A percentile compares a stretch with the other conserved stretches of the same genome.
phyloP scores from a whole-genome alignment of 1,284 basidiomycete genomes.

The Ustilago xerochloae region DNA sequence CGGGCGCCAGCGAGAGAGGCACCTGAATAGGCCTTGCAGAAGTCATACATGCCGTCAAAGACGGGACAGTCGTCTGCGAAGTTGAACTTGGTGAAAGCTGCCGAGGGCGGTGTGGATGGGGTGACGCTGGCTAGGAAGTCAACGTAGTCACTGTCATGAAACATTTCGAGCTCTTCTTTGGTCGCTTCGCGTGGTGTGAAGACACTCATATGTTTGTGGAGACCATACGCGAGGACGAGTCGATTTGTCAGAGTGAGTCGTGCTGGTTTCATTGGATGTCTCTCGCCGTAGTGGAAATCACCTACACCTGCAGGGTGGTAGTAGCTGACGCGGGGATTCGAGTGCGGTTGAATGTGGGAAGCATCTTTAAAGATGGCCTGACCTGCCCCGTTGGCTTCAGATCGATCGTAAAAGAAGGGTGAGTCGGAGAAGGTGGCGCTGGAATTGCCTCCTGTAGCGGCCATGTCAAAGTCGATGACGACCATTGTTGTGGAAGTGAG shows the following conservation, averaged over 20 bases:
- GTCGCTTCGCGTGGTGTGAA: constrained; percentile 90
- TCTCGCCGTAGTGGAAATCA: constrained; percentile 82
- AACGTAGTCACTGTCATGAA: constrained; percentile 92
- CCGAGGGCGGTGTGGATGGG: constrained; percentile 58
- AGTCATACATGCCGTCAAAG: constrained; percentile 68
- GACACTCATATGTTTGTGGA: constrained; percentile 95
- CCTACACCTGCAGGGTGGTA: constrained; percentile 95
- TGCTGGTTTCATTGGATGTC: constrained; percentile 98
- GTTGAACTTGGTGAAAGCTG: constrained; percentile 66
- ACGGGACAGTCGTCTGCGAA: constrained; percentile 68
- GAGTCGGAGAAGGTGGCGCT: constrained; percentile 62
- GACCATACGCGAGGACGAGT: constrained; percentile 92
- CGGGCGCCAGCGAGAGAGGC: constrained; percentile 80
- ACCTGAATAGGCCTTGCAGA: constrained; percentile 65
- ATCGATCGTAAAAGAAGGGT: constrained; percentile 65
- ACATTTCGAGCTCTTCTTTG: constrained; percentile 85
- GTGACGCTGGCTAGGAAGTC: constrained; percentile 82
- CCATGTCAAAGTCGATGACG: constrained; percentile 61
- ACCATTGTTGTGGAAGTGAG: constrained; percentile 44
- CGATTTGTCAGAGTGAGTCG: constrained; percentile 93
- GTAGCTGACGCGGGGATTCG: constrained; percentile 82
- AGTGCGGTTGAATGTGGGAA: constrained; percentile 59
- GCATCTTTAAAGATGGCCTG: constrained; percentile 52
- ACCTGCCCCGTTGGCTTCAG: constrained; percentile 40
- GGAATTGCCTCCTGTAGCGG: constrained; percentile 32